Base-by-base conservation (phyloP, 371 early-diverging fungal species). In the Mortierella sp. region DNA sequence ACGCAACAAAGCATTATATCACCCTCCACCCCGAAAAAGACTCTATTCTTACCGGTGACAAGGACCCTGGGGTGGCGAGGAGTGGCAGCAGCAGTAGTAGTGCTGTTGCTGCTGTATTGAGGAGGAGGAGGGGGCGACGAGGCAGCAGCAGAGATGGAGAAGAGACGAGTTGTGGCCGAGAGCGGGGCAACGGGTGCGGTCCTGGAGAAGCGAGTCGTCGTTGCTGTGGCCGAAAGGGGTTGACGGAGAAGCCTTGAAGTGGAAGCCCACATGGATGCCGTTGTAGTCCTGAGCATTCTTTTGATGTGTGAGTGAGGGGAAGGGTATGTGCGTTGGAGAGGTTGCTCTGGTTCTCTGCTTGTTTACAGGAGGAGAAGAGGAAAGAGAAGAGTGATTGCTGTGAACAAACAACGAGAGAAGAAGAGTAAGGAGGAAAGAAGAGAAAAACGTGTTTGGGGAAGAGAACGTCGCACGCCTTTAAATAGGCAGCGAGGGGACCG, bases 11-110 rank as follows among this genome's bases (percentile, higher is more conserved):
- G 26, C 8, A 19, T 5, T 31, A 13, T 61, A 61, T 61, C 61
- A 61, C 37, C 19, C 28, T 31, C 5, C 37, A 26, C 43, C 50
- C 44, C 46, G 11, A 51, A 28, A 70, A 0, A 53, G 28, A 16
- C 50, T 14, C 50, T 16, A 16, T 50, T 31, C 71, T 77, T 89
- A 82, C 92, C 92, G 72, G 92, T 92, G 61, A 92, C 90, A n/a
- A 92, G 87, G 44, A 92, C 91, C 72, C 88, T 75, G 53, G 88
- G 88, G 54, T 76, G 79, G n/a, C 76, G 80, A 75, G 77, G 73
- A 10, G 69, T 51, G 34, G 78, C 57, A 19, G 43, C 37, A 34
- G 61, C 4, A 19, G 19, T 34, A 19, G 19, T 24, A 71, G 51
- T 57, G 53, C 26, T 24, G 37, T 69, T 24, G 71, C 59, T 48